Percentiles rank a stretch among this genome's conserved stretches.
Conservation (phyloP, 1,284 basidiomycete species). For the Pseudozyma hubeiensis region DNA sequence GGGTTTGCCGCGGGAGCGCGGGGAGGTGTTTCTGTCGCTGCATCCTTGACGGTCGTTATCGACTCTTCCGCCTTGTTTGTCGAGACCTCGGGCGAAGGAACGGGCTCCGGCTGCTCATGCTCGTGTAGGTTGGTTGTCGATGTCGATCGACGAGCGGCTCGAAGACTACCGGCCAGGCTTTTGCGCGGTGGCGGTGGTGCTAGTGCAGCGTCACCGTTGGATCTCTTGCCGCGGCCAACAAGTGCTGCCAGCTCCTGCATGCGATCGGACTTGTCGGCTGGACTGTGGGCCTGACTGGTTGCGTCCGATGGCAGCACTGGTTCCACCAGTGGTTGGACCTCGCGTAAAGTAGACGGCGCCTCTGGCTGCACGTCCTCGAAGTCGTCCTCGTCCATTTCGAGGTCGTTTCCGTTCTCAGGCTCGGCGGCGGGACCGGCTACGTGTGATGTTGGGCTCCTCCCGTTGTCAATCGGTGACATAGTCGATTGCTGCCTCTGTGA, state of each 20-base stretch:
- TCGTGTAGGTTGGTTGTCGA: constrained; percentile 22
- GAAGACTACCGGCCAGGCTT: constrained; percentile 41
- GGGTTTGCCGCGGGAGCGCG: neutral
- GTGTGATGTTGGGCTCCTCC: neutral
- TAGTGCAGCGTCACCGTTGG: neutral
- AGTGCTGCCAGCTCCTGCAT: constrained; percentile 48
- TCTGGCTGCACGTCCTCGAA: constrained; percentile 39
- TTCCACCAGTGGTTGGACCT: constrained; percentile 8
- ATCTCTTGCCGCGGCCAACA: constrained; percentile 18
- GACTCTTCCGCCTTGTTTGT: neutral
- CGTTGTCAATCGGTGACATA: neutral
- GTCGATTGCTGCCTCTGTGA: constrained; percentile 1
- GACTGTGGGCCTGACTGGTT: neutral
- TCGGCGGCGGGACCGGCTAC: no score
- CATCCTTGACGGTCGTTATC: neutral
- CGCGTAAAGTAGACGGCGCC: constrained; percentile 14
- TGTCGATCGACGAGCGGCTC: constrained; percentile 34
- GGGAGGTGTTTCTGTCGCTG: neutral
- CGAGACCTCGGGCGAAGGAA: constrained; percentile 3
- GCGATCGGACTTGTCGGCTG: constrained; percentile 16
- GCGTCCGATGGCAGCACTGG: neutral
- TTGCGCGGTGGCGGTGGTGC: constrained; percentile 34
- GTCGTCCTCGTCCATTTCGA: constrained; percentile 36
- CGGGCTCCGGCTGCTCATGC: constrained; percentile 15
- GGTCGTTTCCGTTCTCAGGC: constrained; percentile 1